These are phyloP conservation scores for Torulaspora franciscae DNA, from an alignment of 805 yeast species.

Conservation along the genomic window DNA sequence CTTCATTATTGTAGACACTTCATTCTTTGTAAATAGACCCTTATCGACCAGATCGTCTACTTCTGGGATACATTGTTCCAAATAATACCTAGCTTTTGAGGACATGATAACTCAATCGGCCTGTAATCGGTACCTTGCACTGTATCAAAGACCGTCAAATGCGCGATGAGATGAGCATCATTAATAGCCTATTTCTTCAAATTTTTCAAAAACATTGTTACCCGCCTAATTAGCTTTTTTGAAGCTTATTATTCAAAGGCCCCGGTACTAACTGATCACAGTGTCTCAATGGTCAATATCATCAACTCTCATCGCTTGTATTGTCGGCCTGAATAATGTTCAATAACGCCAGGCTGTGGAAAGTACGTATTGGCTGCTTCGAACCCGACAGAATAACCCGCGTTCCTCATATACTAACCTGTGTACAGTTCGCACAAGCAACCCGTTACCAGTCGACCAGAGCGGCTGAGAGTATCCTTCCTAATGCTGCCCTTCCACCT, in stretches of 20 bases:
- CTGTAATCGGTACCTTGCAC: background rate
- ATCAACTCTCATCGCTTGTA: too few species aligned
- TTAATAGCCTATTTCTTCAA: constrained; percentile 5
- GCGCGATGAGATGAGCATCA: constrained; percentile 18
- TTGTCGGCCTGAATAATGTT: background rate
- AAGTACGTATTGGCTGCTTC: constrained; percentile 4
- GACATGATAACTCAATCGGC: constrained; percentile 36
- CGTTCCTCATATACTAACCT: constrained; percentile 5
- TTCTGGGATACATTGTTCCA: constrained; percentile 81
- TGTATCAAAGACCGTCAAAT: background rate
- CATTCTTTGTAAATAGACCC: constrained; percentile 76
- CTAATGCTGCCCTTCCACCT: constrained; percentile 48
- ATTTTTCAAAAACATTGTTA: constrained; percentile 12
- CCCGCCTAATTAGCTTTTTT: constrained; percentile 3
- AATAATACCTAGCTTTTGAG: constrained; percentile 51
- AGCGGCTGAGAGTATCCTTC: constrained; percentile 10
- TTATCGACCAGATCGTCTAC: constrained; percentile 79
- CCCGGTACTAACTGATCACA: too few species aligned
- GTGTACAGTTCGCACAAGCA: constrained; percentile 1
- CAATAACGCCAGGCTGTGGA: constrained; percentile 2
- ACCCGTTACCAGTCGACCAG: constrained; percentile 16
- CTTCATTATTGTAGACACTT: constrained; percentile 80
- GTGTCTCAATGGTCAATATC: too few species aligned
- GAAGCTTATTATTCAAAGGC: background rate
- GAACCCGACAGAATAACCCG: too few species aligned